Conservation (phyloP, 2,329 filamentous ascomycete species). For the Colletotrichum plurivorum region DNA sequence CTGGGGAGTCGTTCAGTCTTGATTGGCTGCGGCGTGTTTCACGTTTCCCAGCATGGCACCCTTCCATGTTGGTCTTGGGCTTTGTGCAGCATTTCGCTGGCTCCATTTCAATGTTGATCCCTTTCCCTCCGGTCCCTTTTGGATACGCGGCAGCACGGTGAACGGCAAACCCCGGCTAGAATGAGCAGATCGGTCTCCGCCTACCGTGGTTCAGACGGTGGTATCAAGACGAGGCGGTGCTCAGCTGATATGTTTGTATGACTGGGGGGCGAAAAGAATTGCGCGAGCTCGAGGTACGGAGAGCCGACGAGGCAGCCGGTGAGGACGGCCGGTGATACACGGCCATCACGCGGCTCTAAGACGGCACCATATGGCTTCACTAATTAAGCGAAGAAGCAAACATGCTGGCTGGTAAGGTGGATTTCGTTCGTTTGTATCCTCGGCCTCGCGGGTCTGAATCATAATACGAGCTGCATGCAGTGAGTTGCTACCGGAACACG, state of each 20-base stretch:
- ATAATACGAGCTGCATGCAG: slow-evolving; percentile 29
- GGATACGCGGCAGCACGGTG: not conserved
- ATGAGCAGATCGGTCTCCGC: slow-evolving; percentile 8
- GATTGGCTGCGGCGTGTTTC: slow-evolving; percentile 39
- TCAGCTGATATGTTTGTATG: slow-evolving; percentile 3
- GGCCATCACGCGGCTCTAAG: slow-evolving; percentile 18
- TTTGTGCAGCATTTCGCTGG: not conserved
- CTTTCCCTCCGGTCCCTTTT: slow-evolving; percentile 6
- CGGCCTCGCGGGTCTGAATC: not conserved
- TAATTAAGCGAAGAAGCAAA: slow-evolving; percentile 16
- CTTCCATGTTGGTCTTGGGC: slow-evolving; percentile 7
- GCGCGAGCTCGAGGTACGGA: not conserved
- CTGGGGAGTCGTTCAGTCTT: slow-evolving; percentile 22
- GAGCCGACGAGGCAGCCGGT: not conserved
- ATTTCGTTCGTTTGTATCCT: not conserved
- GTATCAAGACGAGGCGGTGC: not conserved
- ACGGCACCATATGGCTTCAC: not conserved
- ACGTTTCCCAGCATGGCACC: slow-evolving; percentile 36
- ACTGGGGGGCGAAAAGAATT: not conserved
- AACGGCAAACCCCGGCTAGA: slow-evolving; percentile 1
- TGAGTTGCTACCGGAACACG: slow-evolving; percentile 10
- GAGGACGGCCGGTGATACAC: not conserved
- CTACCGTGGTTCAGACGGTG: not conserved
- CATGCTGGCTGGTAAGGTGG: not conserved
- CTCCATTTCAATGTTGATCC: slow-evolving; percentile 20